Base-by-base conservation (phyloP, 495 filamentous ascomycete genomes). In the Baudoinia panamericana region DNA sequence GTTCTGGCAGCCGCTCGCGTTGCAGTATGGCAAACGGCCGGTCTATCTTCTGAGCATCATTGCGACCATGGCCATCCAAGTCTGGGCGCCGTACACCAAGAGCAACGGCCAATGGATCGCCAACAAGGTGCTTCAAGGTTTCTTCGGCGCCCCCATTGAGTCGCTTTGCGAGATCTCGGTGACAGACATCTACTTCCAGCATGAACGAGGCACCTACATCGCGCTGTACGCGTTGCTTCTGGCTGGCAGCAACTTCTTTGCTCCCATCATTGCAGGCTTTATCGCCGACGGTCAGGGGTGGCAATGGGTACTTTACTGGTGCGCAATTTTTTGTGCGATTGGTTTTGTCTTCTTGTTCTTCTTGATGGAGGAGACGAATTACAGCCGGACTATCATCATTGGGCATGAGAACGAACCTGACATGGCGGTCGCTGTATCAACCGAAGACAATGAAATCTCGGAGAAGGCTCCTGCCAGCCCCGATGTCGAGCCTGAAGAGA, bases 301-400 rank as follows among this genome's bases (percentile, higher is more conserved):
- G 46, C 16, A 36, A n/a, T 50, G 41, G 41, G 41, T 45, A 12
- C 25, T 45, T 39, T 79, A 76, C 55, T 76, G 71, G 67, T 71
- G 70, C 23, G 72, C 73, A 6, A 75, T 80, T 21, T 77, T 80
- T 49, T 58, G 63, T 37, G 76, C 52, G 1, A 61, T 64, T 17
- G 65, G 61, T 1, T 67, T 71, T 34, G 52, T 73, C 4, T 75
- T 79, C 45, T 62, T 78, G 0, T 76, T 77, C 59, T 73, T 78
- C 57, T 74, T 76, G 56, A 73, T 77, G 69, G 77, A 80, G 56
- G 76, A 82, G 54, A 80, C 76, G 1, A 78, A 76, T 52, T 80
- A 71, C 47, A 61, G 66, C 32, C 54, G 54, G 6, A 23, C 39
- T 13, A 35, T 19, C 22, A 29, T 45, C 21, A 16, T 40, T 10